Percentiles rank a stretch among this genome's conserved stretches.
Conservation (phyloP, 2,329 filamentous ascomycete genomes). For the Penicillium sp. region DNA sequence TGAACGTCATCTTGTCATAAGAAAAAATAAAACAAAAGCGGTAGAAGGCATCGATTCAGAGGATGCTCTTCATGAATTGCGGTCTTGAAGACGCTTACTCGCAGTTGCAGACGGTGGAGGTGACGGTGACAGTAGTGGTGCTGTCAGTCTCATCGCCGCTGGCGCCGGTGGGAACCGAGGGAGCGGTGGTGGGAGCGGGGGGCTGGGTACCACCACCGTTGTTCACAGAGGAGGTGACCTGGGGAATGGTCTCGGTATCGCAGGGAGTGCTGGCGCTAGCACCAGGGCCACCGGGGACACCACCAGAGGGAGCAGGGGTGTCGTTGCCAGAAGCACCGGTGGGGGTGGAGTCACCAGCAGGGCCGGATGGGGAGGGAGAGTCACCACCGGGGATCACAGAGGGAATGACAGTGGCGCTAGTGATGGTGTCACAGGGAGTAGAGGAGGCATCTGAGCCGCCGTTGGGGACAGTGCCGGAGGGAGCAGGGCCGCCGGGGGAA, state of each 20-base stretch:
- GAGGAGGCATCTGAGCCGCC: not conserved
- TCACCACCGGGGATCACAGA: conserved; percentile 11
- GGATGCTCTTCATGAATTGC: not conserved
- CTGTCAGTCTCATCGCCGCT: conserved; percentile 20
- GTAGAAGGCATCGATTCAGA: not conserved
- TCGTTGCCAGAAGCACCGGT: conserved; percentile 1
- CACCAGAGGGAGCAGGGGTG: conserved; percentile 12
- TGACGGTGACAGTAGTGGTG: conserved; percentile 28
- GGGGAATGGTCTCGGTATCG: conserved; percentile 10
- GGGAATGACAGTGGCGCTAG: conserved; percentile 15
- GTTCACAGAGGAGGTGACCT: conserved; percentile 9
- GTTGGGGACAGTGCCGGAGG: conserved; percentile 10
- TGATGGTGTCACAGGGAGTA: conserved; percentile 24
- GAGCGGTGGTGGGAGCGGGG: conserved; percentile 20
- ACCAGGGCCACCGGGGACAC: conserved; percentile 11
- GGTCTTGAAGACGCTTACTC: conserved; percentile 19
- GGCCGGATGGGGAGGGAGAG: too few species aligned
- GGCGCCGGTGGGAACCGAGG: conserved; percentile 11
- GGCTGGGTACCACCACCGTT: conserved; percentile 16
- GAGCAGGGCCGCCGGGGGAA: not conserved
- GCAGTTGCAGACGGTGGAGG: conserved; percentile 31
- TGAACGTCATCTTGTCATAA: conserved; percentile 25
- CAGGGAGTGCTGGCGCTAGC: conserved; percentile 5
- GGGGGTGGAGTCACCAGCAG: conserved; percentile 10
- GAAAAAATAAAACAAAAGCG: conserved; percentile 10